Conservation (phyloP, 495 filamentous ascomycete species). For the Cudoniella acicularis region DNA sequence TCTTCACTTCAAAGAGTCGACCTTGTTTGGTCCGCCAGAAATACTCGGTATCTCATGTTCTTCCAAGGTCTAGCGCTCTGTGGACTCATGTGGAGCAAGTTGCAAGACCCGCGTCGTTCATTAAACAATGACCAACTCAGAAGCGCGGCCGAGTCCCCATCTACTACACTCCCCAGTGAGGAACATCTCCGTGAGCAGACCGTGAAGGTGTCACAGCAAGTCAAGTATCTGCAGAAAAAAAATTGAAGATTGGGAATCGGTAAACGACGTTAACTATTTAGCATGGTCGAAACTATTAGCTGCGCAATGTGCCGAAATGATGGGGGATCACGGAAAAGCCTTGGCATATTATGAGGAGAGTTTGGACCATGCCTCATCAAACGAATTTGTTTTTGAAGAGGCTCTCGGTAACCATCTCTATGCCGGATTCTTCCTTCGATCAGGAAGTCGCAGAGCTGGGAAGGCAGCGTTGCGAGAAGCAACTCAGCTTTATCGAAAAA, state of each 20-base stretch:
- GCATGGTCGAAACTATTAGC: constrained; percentile 73
- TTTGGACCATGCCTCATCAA: constrained; percentile 74
- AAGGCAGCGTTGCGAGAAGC: constrained; percentile 68
- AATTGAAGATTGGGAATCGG: constrained; percentile 63
- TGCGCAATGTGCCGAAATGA: constrained; percentile 66
- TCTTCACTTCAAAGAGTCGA: constrained; percentile 54
- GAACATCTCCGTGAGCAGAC: constrained; percentile 48
- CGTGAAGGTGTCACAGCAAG: constrained; percentile 50
- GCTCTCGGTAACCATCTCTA: constrained; percentile 74
- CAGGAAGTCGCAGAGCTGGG: constrained; percentile 68
- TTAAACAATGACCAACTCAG: constrained; percentile 9
- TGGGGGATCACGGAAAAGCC: constrained; percentile 55
- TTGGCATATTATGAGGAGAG: constrained; percentile 69
- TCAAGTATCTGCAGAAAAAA: constrained; percentile 52
- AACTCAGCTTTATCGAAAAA: constrained; percentile 66
- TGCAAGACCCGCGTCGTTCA: constrained; percentile 37
- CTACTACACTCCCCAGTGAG: constrained; percentile 29
- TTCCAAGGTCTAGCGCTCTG: constrained; percentile 67
- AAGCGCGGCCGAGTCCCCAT: constrained; percentile 20
- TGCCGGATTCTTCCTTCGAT: constrained; percentile 70
- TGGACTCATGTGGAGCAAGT: constrained; percentile 58
- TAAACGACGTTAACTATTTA: constrained; percentile 76
- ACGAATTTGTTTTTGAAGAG: constrained; percentile 76
- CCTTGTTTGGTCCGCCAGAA: constrained; percentile 70
- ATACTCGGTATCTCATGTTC: constrained; percentile 59